A percentile compares a stretch with the other conserved stretches of the same genome.
phyloP scores from a whole-genome alignment of 441 rosid genomes.

The Sinapis alba region DNA sequence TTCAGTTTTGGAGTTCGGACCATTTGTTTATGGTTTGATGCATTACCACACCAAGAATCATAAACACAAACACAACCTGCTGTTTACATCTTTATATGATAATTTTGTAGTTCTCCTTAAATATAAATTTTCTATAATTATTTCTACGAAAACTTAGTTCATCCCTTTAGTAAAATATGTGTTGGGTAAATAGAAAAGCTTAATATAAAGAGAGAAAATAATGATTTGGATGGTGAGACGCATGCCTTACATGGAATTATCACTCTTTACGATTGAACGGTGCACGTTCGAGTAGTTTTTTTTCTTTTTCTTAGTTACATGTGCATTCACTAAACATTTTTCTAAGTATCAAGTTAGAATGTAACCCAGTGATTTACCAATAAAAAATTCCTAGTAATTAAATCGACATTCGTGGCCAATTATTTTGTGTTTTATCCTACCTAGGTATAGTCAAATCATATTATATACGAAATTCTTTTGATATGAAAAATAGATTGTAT shows the following conservation, averaged over 20 bases:
- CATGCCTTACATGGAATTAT: conserved; percentile 35
- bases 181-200: not conserved
- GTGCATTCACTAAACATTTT: not conserved
- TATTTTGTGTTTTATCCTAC: not conserved
- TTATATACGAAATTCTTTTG: not conserved
- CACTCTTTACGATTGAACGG: conserved; percentile 13
- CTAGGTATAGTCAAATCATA: not conserved
- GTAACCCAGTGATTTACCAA: not conserved
- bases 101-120: no score
- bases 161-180: not conserved
- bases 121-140: not conserved
- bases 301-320: not conserved
- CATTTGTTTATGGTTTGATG: conserved; percentile 25
- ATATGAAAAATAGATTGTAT: not conserved
- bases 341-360: not conserved
- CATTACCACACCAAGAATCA: no score
- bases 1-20: conserved; percentile 32
- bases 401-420: not conserved
- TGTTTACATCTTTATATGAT: no score
- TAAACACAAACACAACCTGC: no score
- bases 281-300: conserved; percentile 16
- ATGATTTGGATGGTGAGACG: conserved; percentile 30
- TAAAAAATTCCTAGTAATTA: not conserved
- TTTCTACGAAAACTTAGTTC: not conserved
- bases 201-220: conserved; percentile 1